phyloP scores from a whole-genome alignment of 2,329 filamentous ascomycete genomes.

The Trichophyton equinum region DNA sequence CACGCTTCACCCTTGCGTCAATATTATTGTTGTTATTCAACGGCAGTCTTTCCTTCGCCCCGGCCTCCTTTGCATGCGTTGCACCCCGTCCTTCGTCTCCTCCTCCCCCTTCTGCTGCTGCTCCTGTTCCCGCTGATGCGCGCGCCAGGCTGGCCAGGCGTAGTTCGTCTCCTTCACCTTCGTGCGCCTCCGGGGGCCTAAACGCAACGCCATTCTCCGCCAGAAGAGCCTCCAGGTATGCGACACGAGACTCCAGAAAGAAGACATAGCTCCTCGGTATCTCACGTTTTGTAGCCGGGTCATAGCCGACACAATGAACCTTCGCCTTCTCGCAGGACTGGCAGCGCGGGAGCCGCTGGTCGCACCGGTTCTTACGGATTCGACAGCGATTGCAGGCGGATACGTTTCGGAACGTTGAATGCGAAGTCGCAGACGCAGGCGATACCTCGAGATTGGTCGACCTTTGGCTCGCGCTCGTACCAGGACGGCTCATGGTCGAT shows the following conservation, averaged over 20 bases:
- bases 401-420: conserved; percentile 62
- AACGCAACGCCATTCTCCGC: conserved; percentile 57
- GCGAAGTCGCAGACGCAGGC: conserved; percentile 19
- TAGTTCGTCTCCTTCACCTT: conserved; percentile 30
- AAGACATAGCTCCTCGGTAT: conserved; percentile 89
- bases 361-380: conserved; percentile 84
- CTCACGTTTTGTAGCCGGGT: conserved; percentile 90
- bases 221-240: conserved; percentile 69
- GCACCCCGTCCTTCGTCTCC: neutral
- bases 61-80: neutral
- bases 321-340: conserved; percentile 86
- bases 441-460: conserved; percentile 12
- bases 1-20: conserved; percentile 6
- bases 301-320: conserved; percentile 85
- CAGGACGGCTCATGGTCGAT: neutral
- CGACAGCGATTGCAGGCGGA: conserved; percentile 90
- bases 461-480: neutral
- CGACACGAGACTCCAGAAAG: conserved; percentile 78
- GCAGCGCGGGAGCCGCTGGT: conserved; percentile 83
- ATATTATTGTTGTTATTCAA: neutral
- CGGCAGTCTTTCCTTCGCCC: neutral
- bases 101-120: neutral
- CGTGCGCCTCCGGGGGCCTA: conserved; percentile 57
- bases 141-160: neutral
- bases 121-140: no score